Base-by-base conservation (phyloP, 768 basidiomycete genomes). In the Leccinum longicurvipes region DNA sequence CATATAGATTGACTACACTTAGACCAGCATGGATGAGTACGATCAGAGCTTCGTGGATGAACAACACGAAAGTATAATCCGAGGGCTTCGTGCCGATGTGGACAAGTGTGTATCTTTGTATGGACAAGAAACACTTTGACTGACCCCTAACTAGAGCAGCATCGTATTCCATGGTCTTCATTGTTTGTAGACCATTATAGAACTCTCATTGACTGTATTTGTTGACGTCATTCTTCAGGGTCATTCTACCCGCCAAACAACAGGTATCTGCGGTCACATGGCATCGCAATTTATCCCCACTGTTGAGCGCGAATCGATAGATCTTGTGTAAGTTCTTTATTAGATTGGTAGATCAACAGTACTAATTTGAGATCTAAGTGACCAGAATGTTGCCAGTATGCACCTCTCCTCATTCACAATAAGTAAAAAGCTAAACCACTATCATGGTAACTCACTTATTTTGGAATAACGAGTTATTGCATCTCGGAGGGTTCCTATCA, bases 91-190 rank as follows among this genome's bases (percentile, higher is more conserved):
- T 29, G 56, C 56, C 5, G 59, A 58, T 8, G 19, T 59, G 19
- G 7, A 46, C 11, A 57, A 65, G 44, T 53, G 53, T 63, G 7
- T 59, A 61, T 6, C 15, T 14, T 27, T 1, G 15, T 11, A 29
- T 10, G 7, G 34, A 25, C 2, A 12, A 6, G 28, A 4, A 31
- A 10, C 5, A 53, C 12, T n/a, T 36, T 60, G 29, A 39, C 62
- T 51, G 15, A 53, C 17, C 28, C 11, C 45, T 5, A 27, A 51
- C 51, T 51, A 89, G 89, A 29, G 72, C 76, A 29, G 72, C 77
- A 15, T 88, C 87, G 32, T 5, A 80, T 25, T 79, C 90, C 2
- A 82, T 84, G 25, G 77, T 95, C 11, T 96, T 93, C 72, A 94
- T 96, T 57, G 89, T 89, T 64, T 62, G 80, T 71, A 7, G 23